Percentiles rank a stretch among this genome's conserved stretches.
Conservation (phyloP, 1,284 basidiomycete species). For the Cutaneotrichosporon dermatis region DNA sequence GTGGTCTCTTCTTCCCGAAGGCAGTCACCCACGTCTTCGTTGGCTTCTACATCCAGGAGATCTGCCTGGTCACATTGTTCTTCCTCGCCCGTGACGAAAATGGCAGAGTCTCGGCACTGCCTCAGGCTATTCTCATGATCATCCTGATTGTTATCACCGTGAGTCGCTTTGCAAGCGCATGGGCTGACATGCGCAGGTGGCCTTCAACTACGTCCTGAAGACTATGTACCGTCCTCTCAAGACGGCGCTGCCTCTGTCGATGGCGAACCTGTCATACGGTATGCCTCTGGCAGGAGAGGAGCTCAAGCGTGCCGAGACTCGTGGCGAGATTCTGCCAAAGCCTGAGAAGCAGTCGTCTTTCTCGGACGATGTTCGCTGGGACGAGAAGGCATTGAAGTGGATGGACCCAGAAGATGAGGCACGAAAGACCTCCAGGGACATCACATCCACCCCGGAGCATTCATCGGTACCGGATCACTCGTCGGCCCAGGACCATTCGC, state of each 20-base stretch:
- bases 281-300: slow-evolving; percentile 35
- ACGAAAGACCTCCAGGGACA: no score
- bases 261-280: slow-evolving; percentile 65
- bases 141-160: slow-evolving; percentile 76
- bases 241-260: slow-evolving; percentile 65
- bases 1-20: slow-evolving; percentile 91
- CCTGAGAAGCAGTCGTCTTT: not conserved
- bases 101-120: slow-evolving; percentile 57
- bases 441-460: not conserved
- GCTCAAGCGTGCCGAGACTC: slow-evolving; percentile 7
- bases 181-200: slow-evolving; percentile 30
- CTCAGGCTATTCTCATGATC: slow-evolving; percentile 76
- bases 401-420: not conserved
- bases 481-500: not conserved
- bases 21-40: slow-evolving; percentile 90
- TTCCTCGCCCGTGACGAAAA: slow-evolving; percentile 67
- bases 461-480: not conserved
- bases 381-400: not conserved
- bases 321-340: slow-evolving; percentile 2
- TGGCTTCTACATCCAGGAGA: slow-evolving; percentile 77
- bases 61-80: slow-evolving; percentile 80
- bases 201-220: slow-evolving; percentile 64
- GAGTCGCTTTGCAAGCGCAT: slow-evolving; percentile 50
- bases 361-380: not conserved
- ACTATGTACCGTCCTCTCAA: slow-evolving; percentile 58